Percentiles rank a stretch among this genome's conserved stretches.
Conservation (phyloP, 2,329 filamentous ascomycete species). For the Clonostachys rhizophaga region DNA sequence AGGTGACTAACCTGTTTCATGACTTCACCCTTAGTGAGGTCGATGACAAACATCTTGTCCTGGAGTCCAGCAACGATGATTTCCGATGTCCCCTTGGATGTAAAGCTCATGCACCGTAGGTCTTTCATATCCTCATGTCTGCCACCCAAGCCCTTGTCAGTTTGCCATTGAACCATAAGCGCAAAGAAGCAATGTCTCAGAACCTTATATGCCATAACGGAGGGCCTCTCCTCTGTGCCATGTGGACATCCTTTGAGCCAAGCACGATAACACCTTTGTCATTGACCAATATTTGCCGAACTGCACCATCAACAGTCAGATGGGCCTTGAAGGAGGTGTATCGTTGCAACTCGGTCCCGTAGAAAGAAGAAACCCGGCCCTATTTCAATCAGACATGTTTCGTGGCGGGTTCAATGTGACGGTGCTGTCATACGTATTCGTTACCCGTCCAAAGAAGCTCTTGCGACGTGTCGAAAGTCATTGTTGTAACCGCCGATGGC, state of each 20-base stretch:
- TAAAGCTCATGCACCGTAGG: constrained; percentile 92
- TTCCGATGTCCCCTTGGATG: constrained; percentile 76
- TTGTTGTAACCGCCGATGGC: constrained; percentile 68
- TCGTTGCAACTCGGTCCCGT: constrained; percentile 75
- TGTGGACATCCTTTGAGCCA: constrained; percentile 78
- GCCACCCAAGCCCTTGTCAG: neutral
- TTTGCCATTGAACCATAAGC: neutral
- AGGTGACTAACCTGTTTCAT: constrained; percentile 50
- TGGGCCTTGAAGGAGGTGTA: constrained; percentile 92
- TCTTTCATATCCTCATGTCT: constrained; percentile 77
- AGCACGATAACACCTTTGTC: constrained; percentile 87
- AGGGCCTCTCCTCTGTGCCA: constrained; percentile 76
- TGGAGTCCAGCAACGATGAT: constrained; percentile 87
- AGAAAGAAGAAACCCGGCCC: constrained; percentile 88
- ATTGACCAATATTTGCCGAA: constrained; percentile 87
- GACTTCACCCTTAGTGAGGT: constrained; percentile 66
- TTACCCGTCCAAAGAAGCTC: constrained; percentile 93
- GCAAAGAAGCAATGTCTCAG: constrained; percentile 11
- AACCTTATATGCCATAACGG: constrained; percentile 86
- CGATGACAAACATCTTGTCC: constrained; percentile 74
- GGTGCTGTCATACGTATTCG: constrained; percentile 62
- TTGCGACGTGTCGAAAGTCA: constrained; percentile 84
- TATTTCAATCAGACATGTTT: constrained; percentile 23
- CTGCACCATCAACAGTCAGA: constrained; percentile 64
- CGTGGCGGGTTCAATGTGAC: too few relatives aligned